These are phyloP conservation scores for Yarrowia sp. DNA, from an alignment of 805 yeast genomes.

Conservation along the genomic window DNA sequence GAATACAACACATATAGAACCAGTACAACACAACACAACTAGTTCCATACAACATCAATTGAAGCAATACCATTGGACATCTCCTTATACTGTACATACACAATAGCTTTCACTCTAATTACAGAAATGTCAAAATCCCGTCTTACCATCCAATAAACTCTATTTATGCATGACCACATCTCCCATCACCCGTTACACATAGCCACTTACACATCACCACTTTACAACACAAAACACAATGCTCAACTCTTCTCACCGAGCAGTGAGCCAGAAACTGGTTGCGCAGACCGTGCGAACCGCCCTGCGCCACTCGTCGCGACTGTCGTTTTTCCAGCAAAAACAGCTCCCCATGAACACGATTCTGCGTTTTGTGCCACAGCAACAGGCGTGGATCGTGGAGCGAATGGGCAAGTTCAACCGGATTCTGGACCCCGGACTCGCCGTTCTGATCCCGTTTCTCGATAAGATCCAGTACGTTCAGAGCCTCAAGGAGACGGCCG, in stretches of 20 bases:
- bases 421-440: conserved; percentile 72
- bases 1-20: too few relatives aligned
- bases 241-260: neutral
- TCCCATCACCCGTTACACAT: too few relatives aligned
- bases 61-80: too few relatives aligned
- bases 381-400: conserved; percentile 87
- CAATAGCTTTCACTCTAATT: too few relatives aligned
- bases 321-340: conserved; percentile 60
- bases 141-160: too few relatives aligned
- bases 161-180: too few relatives aligned
- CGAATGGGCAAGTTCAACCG: conserved; percentile 79
- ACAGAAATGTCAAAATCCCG: too few relatives aligned
- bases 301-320: conserved; percentile 23
- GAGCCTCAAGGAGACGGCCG: conserved; percentile 77
- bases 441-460: conserved; percentile 66
- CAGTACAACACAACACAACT: too few relatives aligned
- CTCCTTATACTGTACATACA: too few relatives aligned
- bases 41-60: too few relatives aligned
- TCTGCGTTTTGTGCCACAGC: conserved; percentile 80
- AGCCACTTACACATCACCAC: neutral
- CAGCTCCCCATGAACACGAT: conserved; percentile 73
- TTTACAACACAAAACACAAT: too few relatives aligned
- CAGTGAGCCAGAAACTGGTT: neutral
- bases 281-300: neutral
- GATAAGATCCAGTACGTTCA: conserved; percentile 81